Conservation (phyloP, 2,329 filamentous ascomycete genomes). For the Cordyceps farinosa region DNA sequence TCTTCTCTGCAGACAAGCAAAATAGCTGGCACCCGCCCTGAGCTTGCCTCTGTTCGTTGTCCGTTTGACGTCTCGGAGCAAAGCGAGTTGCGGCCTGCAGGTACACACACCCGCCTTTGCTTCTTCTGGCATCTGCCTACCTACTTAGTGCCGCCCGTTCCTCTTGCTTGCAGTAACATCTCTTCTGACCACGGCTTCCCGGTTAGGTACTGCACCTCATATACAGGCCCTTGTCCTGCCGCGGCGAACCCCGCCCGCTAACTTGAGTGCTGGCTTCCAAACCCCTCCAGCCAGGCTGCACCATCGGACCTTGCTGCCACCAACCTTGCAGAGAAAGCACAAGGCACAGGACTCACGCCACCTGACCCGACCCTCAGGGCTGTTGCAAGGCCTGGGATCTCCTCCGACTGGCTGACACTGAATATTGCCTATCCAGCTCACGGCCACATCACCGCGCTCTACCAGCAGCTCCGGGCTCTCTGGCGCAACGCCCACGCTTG, state of each 20-base stretch:
- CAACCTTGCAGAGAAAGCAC: background rate
- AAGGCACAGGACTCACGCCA: background rate
- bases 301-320: background rate
- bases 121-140: background rate
- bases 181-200: background rate
- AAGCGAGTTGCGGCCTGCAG: background rate
- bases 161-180: background rate
- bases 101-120: background rate
- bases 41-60: background rate
- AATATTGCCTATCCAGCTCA: background rate
- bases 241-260: constrained; percentile 2
- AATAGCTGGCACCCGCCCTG: background rate
- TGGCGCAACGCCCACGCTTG: constrained; percentile 9
- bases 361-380: constrained; percentile 2
- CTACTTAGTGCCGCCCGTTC: background rate
- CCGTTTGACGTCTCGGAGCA: background rate
- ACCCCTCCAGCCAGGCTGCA: background rate
- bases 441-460: constrained; percentile 7
- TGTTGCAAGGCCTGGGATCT: background rate
- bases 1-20: background rate
- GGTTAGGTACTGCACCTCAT: background rate
- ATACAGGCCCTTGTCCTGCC: background rate
- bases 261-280: background rate
- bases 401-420: background rate
- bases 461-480: background rate